Conservation (phyloP, 805 yeast genomes). For the Sugiyamaella lignohabitans region DNA sequence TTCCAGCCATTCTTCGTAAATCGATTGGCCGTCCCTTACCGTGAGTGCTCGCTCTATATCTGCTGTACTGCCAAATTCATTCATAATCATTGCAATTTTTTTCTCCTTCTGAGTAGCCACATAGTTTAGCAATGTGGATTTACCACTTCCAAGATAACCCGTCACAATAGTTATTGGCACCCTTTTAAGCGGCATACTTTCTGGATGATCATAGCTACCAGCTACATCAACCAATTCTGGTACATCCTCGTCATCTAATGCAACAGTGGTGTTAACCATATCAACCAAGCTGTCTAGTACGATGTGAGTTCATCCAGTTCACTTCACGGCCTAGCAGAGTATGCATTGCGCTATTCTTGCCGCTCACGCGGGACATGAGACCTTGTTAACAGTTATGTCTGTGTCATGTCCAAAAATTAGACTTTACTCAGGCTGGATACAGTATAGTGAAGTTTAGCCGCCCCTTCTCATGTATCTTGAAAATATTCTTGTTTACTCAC, state of each 20-base stretch:
- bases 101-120: constrained; percentile 61
- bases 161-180: constrained; percentile 92
- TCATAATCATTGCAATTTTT: constrained; percentile 81
- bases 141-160: constrained; percentile 93
- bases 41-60: constrained; percentile 85
- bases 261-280: background rate
- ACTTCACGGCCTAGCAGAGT: no score
- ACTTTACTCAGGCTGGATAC: no score
- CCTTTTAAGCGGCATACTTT: constrained; percentile 28
- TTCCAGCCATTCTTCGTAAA: constrained; percentile 91
- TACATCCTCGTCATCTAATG: constrained; percentile 25
- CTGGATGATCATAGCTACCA: constrained; percentile 2
- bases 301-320: no score
- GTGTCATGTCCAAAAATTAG: no score
- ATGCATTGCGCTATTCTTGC: no score
- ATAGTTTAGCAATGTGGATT: constrained; percentile 73
- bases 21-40: constrained; percentile 46
- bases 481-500: no score
- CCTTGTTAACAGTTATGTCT: no score
- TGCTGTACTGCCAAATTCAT: constrained; percentile 81
- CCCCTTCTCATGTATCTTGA: no score
- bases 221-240: constrained; percentile 25
- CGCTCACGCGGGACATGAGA: no score
- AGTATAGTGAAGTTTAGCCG: no score
- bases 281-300: no score